Base-by-base conservation (phyloP, 495 filamentous ascomycete genomes). In the Aspergillus homomorphus region DNA sequence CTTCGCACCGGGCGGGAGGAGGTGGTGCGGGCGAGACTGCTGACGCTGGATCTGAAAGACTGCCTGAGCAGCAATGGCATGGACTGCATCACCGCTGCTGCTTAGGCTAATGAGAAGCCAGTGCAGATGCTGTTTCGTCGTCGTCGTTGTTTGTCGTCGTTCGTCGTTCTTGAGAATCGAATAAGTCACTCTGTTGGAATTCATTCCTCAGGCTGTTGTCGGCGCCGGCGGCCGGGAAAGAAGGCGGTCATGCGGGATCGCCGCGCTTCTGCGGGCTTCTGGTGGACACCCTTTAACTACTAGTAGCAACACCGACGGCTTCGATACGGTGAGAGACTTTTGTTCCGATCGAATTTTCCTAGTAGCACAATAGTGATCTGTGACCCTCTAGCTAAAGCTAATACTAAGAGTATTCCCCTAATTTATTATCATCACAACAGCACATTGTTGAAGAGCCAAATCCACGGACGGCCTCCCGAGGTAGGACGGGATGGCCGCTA, bases 51-150 rank as follows among this genome's bases (percentile, higher is more conserved):
- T 49, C 69, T 66, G 43, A 77, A 57, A 43, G 74, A 73, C 65
- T 75, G 74, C 66, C 70, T 61, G 30, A 76, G 57, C 55, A 79
- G 63, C 59, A 70, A 66, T 69, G 70, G 76, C 69, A 77, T 69
- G 52, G 73, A 67, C 65, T 77, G 74, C 76, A 76, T 78, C 64
- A 66, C 73, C 69, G 61, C 45, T 59, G 51, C 56, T 33, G 51
- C 56, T 33, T 44, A 68, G 57, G 60, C 64, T 65, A 64, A 61
- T 62, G 59, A 55, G 59, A 45, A 52, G 46, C 54, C 51, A 42
- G 60, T 45, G 33, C 50, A 50, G 51, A 20, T 46, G 55, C 56
- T 57, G 48, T 56, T 53, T 59, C 26, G 54, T 51, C 57, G 50
- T 50, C n/a, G 12, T 60, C 48, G 45, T 53, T 33, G 51, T 53